phyloP scores from a whole-genome alignment of 768 basidiomycete species.

The Mycena pura region DNA sequence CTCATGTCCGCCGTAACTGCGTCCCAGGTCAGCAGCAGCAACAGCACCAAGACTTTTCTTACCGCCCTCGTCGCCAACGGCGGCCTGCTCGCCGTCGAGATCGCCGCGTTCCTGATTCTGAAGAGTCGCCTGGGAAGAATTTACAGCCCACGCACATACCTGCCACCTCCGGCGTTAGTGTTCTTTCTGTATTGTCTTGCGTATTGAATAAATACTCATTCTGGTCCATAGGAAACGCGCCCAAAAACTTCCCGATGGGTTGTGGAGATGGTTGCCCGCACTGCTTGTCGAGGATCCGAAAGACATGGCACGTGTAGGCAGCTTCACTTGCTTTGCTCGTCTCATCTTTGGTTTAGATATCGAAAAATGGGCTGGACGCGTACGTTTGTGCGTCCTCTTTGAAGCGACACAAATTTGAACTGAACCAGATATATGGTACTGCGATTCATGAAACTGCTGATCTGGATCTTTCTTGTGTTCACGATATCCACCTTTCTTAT shows the following conservation, averaged over 20 bases:
- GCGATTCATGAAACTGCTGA: conserved; percentile 68
- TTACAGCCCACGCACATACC: conserved; percentile 66
- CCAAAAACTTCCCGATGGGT: conserved; percentile 47
- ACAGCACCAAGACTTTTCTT: conserved; percentile 57
- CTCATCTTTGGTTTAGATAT: conserved; percentile 44
- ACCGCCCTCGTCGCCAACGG: conserved; percentile 67
- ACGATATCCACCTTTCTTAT: conserved; percentile 69
- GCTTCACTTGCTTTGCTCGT: neutral
- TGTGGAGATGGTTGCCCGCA: conserved; percentile 60
- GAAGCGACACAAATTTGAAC: neutral
- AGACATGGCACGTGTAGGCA: conserved; percentile 52
- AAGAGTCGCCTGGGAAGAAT: conserved; percentile 63
- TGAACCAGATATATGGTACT: conserved; percentile 57
- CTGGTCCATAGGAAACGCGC: conserved; percentile 49
- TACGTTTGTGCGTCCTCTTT: conserved; percentile 46
- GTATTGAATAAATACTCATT: neutral
- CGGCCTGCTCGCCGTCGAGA: conserved; percentile 50
- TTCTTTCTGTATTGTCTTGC: neutral
- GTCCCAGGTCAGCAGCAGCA: conserved; percentile 33
- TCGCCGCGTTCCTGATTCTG: conserved; percentile 63
- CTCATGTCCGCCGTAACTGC: conserved; percentile 28
- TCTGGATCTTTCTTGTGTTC: conserved; percentile 59
- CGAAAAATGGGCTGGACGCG: conserved; percentile 72
- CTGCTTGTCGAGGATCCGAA: conserved; percentile 47
- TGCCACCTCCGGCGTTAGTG: conserved; percentile 62